Conservation (phyloP, 495 filamentous ascomycete species). For the Aspergillus haitiensis region DNA sequence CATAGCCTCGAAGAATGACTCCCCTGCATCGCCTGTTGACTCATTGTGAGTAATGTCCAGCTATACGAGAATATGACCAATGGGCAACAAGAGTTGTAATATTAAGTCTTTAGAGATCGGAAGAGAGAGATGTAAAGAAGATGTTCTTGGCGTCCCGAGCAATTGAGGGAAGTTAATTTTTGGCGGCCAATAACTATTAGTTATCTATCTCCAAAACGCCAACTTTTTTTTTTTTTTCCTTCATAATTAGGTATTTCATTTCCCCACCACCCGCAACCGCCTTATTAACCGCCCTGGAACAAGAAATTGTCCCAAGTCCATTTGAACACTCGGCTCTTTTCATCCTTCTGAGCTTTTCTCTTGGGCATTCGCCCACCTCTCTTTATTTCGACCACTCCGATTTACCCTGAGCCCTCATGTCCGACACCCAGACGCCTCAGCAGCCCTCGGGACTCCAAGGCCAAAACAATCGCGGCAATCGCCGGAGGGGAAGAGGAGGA, state of each 20-base stretch:
- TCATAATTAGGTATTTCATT: slow-evolving; percentile 11
- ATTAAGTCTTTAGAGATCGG: neutral
- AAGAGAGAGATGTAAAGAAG: no score
- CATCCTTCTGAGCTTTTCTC: neutral
- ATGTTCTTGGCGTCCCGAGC: no score
- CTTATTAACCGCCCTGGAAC: slow-evolving; percentile 10
- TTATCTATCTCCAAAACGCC: neutral
- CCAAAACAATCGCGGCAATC: slow-evolving; percentile 38
- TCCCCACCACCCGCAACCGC: slow-evolving; percentile 10
- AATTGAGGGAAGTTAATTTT: no score
- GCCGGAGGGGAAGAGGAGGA: slow-evolving; percentile 46
- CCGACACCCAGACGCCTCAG: slow-evolving; percentile 36
- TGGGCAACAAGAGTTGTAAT: no score
- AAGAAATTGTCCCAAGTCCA: slow-evolving; percentile 7
- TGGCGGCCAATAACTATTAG: neutral
- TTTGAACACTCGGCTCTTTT: slow-evolving; percentile 15
- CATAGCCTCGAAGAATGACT: slow-evolving; percentile 16
- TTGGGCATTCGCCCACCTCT: slow-evolving; percentile 5
- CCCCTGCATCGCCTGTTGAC: slow-evolving; percentile 1
- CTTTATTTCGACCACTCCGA: neutral
- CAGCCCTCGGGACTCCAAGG: slow-evolving; percentile 31
- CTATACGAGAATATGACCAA: neutral
- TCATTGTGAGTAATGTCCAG: slow-evolving; percentile 14
- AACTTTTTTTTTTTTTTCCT: slow-evolving; percentile 20
- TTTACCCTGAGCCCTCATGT: slow-evolving; percentile 28